Base-by-base conservation (phyloP, 345 rosid species). In the Eucalyptus caleyi region DNA sequence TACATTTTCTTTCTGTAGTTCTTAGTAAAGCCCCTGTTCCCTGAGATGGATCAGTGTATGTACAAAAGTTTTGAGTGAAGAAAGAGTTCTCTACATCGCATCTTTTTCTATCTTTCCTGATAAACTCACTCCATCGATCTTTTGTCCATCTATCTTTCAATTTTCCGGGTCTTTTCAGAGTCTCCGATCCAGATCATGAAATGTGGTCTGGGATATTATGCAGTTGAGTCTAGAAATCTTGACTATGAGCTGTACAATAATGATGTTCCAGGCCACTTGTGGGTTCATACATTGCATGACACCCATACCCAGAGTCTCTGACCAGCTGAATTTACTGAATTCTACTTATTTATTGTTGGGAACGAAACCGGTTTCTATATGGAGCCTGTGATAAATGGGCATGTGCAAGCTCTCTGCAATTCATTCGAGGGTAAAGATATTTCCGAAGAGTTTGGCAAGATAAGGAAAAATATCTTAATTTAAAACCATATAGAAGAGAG, bases 21-120 rank as follows among this genome's bases (percentile, higher is more conserved):
- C 82, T 81, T 81, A 59, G 87, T 56, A 51, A 82, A 86, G 42
- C 59, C 87, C 80, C 65, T 88, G 86, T 21, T 44, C 89, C 81
- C 77, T 44, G 90, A 83, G 53, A 82, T 88, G 72, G 62, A 47
- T 72, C 86, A 80, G 49, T 23, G 60, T 91, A 80, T 93, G 94
- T 93, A 93, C 92, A 93, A 91, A 93, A 89, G 44, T 93, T 92
- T 93, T 90, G 91, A 89, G 81, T 65, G 87, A 51, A 69, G 11
- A 45, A 82, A 77, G 49, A 69, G 86, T 72, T 80, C 21, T 88
- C 32, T 81, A 7, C 19, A 23, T 19, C 45, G 32, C 44, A 11
- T 80, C 50, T 80, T 72, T 9, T 77, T 69, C 40, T 37, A 21
- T 77, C 83, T 77, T 37, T 77, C 47, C 30, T 11, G 16, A 37